These are phyloP conservation scores for Ustilago loliicola DNA, from an alignment of 1,284 basidiomycete genomes.

Conservation along the genomic window DNA sequence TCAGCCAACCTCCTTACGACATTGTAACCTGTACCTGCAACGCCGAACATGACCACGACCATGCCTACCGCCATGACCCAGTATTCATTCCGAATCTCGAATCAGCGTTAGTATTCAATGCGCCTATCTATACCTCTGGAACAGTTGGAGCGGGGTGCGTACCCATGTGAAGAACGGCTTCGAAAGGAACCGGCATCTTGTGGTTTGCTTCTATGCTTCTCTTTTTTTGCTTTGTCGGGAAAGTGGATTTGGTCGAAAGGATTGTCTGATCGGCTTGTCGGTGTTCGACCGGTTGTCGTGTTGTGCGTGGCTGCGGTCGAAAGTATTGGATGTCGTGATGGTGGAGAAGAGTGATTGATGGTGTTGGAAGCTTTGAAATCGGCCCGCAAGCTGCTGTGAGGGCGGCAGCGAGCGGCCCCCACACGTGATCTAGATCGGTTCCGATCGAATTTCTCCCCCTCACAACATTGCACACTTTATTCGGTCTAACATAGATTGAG, in stretches of 20 bases:
- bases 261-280: not conserved
- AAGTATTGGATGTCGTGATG: not conserved
- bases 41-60: slow-evolving; percentile 69
- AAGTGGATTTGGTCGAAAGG: too few relatives aligned
- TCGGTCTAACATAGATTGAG: slow-evolving; percentile 5
- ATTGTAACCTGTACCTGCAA: slow-evolving; percentile 69
- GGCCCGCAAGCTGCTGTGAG: too few relatives aligned
- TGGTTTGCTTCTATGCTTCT: too few relatives aligned
- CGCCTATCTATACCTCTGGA: not conserved
- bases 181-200: slow-evolving; percentile 70
- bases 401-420: too few relatives aligned
- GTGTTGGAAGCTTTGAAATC: too few relatives aligned
- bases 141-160: not conserved
- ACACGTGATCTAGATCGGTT: slow-evolving; percentile 26
- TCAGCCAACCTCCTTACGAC: slow-evolving; percentile 62
- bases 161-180: slow-evolving; percentile 69
- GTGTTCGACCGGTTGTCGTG: not conserved
- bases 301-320: too few relatives aligned
- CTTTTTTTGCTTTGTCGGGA: not conserved
- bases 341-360: too few relatives aligned
- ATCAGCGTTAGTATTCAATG: not conserved
- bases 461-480: not conserved
- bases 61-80: slow-evolving; percentile 42
- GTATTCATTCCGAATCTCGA: not conserved
- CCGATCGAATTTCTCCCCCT: slow-evolving; percentile 17